Percentiles rank a stretch among this genome's conserved stretches.
Evolutionary conservation across 2,329 filamentous ascomycete genomes (phyloP).

Genomic region (Botrytis sinoallii): DNA sequence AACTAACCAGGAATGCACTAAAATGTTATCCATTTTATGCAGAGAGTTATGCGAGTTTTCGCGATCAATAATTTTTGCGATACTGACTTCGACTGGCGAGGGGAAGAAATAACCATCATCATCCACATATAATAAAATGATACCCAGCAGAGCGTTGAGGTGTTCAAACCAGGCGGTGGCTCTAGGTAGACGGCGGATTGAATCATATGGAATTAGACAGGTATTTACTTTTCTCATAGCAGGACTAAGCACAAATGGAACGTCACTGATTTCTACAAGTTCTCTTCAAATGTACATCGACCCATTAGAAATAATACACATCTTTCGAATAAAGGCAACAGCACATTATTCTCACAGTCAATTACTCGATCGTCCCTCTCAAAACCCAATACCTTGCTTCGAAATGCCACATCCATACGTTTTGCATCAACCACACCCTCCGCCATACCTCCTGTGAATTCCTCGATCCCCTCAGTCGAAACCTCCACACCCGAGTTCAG

Average conservation of each 20-base stretch:
- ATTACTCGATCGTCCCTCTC: slow-evolving; percentile 24
- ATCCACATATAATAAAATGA: slow-evolving; percentile 43
- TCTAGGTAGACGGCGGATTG: slow-evolving; percentile 38
- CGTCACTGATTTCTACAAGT: slow-evolving; percentile 30
- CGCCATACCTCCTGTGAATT: slow-evolving; percentile 10
- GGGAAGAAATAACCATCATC: slow-evolving; percentile 2
- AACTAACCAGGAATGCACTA: not conserved
- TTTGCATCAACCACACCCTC: slow-evolving; percentile 34
- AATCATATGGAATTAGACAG: slow-evolving; percentile 39
- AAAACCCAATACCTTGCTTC: slow-evolving; percentile 26
- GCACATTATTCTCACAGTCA: slow-evolving; percentile 24
- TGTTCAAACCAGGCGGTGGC: slow-evolving; percentile 46
- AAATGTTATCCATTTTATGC: not conserved
- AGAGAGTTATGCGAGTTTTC: not conserved
- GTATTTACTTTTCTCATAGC: slow-evolving; percentile 25
- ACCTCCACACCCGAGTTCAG: slow-evolving; percentile 19
- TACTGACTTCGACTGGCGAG: slow-evolving; percentile 7
- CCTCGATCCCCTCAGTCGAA: slow-evolving; percentile 16
- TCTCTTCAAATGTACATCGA: slow-evolving; percentile 35
- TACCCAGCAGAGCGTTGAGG: slow-evolving; percentile 53
- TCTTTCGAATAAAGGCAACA: slow-evolving; percentile 25
- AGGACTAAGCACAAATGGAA: not conserved
- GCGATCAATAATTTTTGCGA: slow-evolving; percentile 29
- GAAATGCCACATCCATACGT: slow-evolving; percentile 30
- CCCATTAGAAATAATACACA: slow-evolving; percentile 30